Percentiles rank a stretch among this genome's conserved stretches.
phyloP scores from a whole-genome alignment of 805 yeast species.

The Kazachstania bromeliacearum region DNA sequence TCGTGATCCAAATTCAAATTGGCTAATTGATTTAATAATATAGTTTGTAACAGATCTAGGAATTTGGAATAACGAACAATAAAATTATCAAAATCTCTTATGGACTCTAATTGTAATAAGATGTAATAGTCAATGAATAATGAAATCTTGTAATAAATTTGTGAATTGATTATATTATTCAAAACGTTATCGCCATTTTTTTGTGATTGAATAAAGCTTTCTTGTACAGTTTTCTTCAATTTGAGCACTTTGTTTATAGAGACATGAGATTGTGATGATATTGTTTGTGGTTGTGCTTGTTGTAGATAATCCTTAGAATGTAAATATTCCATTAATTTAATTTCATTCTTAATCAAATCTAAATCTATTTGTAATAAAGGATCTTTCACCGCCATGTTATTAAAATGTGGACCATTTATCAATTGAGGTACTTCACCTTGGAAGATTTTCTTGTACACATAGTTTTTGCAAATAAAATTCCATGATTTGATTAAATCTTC shows the following conservation, averaged over 20 bases:
- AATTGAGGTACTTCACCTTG: slow-evolving; percentile 18
- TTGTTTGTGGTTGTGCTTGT: not conserved
- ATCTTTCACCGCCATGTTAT: slow-evolving; percentile 12
- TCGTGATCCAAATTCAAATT: not conserved
- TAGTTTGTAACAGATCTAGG: slow-evolving; percentile 6
- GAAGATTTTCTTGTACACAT: slow-evolving; percentile 18
- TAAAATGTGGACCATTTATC: slow-evolving; percentile 6
- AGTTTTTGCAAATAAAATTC: slow-evolving; percentile 19
- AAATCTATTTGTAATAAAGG: slow-evolving; percentile 10
- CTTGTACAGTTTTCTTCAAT: not conserved
- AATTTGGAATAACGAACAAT: slow-evolving; percentile 10
- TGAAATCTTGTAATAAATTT: slow-evolving; percentile 17
- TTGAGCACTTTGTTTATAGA: not conserved
- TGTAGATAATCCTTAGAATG: slow-evolving; percentile 11
- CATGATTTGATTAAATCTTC: slow-evolving; percentile 11
- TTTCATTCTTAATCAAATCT: slow-evolving; percentile 10
- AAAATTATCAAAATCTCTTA: slow-evolving; percentile 9
- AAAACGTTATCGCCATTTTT: slow-evolving; percentile 3
- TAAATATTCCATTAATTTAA: slow-evolving; percentile 15
- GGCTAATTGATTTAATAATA: not conserved
- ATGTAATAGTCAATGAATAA: slow-evolving; percentile 14
- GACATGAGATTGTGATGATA: not conserved
- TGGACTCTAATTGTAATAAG: slow-evolving; percentile 15
- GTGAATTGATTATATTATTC: slow-evolving; percentile 15
- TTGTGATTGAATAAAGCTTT: not conserved